phyloP scores from a whole-genome alignment of 164 flowering plant species.

The Aristolochia fimbriata region DNA sequence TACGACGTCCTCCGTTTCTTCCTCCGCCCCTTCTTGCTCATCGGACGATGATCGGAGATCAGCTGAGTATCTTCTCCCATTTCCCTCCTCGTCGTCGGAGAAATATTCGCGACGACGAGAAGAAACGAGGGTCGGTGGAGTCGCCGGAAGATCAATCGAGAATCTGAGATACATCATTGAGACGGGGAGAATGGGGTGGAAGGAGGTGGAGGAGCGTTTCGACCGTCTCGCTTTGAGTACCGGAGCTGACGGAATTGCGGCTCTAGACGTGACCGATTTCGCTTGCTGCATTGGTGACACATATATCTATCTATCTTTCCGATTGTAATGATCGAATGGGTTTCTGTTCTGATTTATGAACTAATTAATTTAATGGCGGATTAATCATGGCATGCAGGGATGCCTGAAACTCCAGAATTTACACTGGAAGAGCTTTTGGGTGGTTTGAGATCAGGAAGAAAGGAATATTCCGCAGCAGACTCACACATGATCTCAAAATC shows the following conservation, averaged over 20 bases:
- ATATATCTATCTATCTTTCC: background rate
- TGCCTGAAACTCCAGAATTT: constrained; percentile 26
- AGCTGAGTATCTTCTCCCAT: background rate
- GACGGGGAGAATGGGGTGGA: constrained; percentile 16
- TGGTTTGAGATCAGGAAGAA: constrained; percentile 25
- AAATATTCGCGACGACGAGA: background rate
- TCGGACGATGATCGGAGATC: background rate
- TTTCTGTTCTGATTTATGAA: background rate
- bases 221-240: constrained; percentile 16
- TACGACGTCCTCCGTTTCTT: background rate
- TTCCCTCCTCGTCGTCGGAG: background rate
- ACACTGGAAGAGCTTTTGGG: constrained; percentile 26
- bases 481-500: constrained; percentile 17
- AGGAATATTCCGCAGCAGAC: constrained; percentile 7
- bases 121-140: constrained; percentile 2
- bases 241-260: constrained; percentile 9
- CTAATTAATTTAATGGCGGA: background rate
- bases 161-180: constrained; percentile 13
- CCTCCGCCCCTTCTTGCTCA: background rate
- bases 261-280: constrained; percentile 20
- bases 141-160: constrained; percentile 5
- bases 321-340: background rate
- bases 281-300: constrained; percentile 28
- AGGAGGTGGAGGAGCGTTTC: constrained; percentile 28
- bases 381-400: constrained; percentile 19